These are phyloP conservation scores for Hanseniaspora lindneri DNA, from an alignment of 805 yeast genomes.

Conservation along the genomic window DNA sequence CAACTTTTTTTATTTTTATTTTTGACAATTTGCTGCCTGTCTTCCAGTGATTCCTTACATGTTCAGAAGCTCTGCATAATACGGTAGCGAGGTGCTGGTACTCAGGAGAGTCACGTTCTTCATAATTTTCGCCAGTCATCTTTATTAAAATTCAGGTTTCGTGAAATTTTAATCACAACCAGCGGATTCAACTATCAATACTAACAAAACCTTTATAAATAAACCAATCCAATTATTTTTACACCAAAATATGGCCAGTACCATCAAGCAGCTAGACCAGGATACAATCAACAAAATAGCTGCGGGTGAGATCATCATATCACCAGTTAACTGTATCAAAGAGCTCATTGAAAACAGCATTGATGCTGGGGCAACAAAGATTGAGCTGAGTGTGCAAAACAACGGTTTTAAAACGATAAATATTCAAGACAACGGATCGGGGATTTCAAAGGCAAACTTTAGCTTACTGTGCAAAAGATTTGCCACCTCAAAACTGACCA, in stretches of 20 bases:
- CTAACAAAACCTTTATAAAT: not conserved
- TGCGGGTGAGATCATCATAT: constrained; percentile 91
- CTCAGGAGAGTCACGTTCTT: no score
- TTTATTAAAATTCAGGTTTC: no score
- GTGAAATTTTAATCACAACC: no score
- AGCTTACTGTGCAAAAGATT: constrained; percentile 77
- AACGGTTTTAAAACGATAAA: constrained; percentile 84
- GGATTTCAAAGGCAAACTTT: constrained; percentile 63
- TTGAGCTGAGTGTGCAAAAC: constrained; percentile 75
- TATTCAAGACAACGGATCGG: constrained; percentile 79
- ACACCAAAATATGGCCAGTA: not conserved
- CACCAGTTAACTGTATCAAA: constrained; percentile 88
- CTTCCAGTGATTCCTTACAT: no score
- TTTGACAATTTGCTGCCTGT: no score
- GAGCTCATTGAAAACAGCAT: constrained; percentile 86
- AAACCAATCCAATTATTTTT: not conserved
- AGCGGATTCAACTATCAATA: no score
- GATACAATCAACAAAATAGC: constrained; percentile 83
- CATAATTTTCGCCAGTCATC: no score
- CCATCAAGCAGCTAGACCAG: constrained; percentile 41
- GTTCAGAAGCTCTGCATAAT: no score
- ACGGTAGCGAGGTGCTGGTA: no score
- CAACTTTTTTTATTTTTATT: no score
- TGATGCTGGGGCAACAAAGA: constrained; percentile 65
- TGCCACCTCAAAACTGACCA: constrained; percentile 72